Base-by-base conservation (phyloP, 306 rosid species). In the Sindora glabra region DNA sequence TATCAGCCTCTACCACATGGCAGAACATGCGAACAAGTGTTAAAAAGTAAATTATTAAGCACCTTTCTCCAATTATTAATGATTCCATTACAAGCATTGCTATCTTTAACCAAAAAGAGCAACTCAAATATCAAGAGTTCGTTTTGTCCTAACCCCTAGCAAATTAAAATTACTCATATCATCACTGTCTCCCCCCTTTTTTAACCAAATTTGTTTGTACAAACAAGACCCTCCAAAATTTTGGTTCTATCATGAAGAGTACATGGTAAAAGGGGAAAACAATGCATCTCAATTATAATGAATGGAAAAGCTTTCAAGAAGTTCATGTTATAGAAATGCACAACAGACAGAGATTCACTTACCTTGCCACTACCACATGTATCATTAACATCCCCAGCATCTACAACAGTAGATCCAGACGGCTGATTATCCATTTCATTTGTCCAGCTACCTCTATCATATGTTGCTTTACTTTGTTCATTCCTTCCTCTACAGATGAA, bases 401-500 rank as follows among this genome's bases (percentile, higher is more conserved):
- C 87, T 22, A 40, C 70, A n/a, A 76, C 70, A n/a, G 77, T 67
- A 66, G 76, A 74, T 24, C 72, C 84, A 68, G 89, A 89, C 21
- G 74, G 64, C 69, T 72, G 90, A 80, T 29, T 68, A 57, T 82
- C 96, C 38, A 48, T 38, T 77, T 82, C 90, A 64, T 75, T 86
- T 37, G 79, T 70, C 89, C 96, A 86, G 59, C 71, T 71, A 63
- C 53, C 74, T 38, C 74, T 69, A 13, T 81, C 85, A 61, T 58
- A 60, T 25, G 79, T 58, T 63, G 79, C 71, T 78, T 81, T 86
- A 49, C 81, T 77, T 52, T 45, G 64, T 57, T 69, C 83, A 51
- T 59, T 83, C 69, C 82, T 89, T 57, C 81, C 81, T 74, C 99
- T 92, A 72, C 82, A 86, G 19, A 48, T 27, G 56, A 55, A 74